Evolutionary conservation across 2,329 filamentous ascomycete genomes (phyloP).

Genomic region (Pyricularia pennisetigena): DNA sequence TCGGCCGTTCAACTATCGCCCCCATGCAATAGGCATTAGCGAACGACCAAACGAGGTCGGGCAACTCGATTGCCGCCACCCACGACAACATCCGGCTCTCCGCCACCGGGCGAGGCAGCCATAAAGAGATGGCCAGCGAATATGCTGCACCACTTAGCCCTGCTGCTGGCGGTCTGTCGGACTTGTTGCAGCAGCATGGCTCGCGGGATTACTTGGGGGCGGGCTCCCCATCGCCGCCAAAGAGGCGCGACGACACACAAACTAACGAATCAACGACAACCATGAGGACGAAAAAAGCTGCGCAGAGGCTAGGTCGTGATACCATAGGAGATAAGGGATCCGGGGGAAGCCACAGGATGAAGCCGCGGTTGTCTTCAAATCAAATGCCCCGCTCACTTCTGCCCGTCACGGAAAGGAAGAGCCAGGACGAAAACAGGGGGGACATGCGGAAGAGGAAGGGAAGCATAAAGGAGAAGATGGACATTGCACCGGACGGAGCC

Average conservation of each 20-base stretch:
- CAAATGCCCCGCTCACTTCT: slow-evolving; percentile 21
- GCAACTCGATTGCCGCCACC: background rate
- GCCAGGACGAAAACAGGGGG: slow-evolving; percentile 27
- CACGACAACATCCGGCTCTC: background rate
- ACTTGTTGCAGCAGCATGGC: background rate
- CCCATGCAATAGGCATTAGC: background rate
- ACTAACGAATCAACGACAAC: background rate
- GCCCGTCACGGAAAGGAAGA: slow-evolving; percentile 35
- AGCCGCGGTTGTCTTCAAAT: background rate
- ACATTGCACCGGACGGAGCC: slow-evolving; percentile 49
- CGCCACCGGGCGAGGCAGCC: background rate
- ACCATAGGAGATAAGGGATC: background rate
- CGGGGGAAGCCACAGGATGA: background rate
- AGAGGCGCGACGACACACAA: background rate
- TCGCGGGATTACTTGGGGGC: background rate
- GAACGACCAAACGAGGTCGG: background rate
- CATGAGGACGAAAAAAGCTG: background rate
- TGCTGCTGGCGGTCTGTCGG: background rate
- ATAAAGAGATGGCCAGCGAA: background rate
- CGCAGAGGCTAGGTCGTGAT: background rate
- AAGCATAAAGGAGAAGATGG: slow-evolving; percentile 46
- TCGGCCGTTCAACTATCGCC: background rate
- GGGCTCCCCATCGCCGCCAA: background rate
- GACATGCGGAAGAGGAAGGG: slow-evolving; percentile 35
- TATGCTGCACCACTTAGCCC: background rate